phyloP scores from a whole-genome alignment of 306 rosid species.

The Acacia acuminata region DNA sequence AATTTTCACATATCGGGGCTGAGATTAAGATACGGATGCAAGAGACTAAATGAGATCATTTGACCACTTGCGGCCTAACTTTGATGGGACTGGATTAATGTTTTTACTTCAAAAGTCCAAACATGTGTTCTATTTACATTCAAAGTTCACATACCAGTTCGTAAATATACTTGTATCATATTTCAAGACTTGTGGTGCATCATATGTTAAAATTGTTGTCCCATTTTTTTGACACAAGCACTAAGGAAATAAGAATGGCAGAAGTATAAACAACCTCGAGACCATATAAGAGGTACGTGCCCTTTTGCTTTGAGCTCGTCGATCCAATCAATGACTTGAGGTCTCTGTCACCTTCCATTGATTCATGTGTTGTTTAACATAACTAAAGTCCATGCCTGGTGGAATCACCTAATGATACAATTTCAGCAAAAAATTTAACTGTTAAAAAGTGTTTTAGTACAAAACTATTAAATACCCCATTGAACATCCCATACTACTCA shows the following conservation, averaged over 20 bases:
- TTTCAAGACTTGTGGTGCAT: background rate
- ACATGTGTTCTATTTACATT: background rate
- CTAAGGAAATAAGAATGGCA: background rate
- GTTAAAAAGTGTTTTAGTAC: background rate
- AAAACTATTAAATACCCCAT: background rate
- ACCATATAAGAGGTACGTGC: constrained; percentile 76
- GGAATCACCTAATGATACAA: constrained; percentile 56
- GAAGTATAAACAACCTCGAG: constrained; percentile 58
- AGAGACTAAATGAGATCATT: background rate
- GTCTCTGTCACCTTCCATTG: constrained; percentile 68
- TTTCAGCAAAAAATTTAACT: background rate
- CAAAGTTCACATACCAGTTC: background rate
- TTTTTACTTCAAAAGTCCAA: background rate
- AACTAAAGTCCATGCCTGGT: constrained; percentile 91
- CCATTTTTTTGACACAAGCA: constrained; percentile 15
- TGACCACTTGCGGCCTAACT: background rate
- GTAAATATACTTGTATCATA: background rate
- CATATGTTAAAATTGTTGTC: background rate
- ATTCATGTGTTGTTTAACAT: constrained; percentile 59
- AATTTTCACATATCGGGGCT: background rate
- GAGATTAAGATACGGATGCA: background rate
- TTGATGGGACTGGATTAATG: background rate
- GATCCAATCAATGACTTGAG: constrained; percentile 68
- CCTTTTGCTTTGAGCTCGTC: constrained; percentile 63
- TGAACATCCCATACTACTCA: too few species aligned